phyloP scores from a whole-genome alignment of 1,284 basidiomycete species.

The Puccinia hordei region DNA sequence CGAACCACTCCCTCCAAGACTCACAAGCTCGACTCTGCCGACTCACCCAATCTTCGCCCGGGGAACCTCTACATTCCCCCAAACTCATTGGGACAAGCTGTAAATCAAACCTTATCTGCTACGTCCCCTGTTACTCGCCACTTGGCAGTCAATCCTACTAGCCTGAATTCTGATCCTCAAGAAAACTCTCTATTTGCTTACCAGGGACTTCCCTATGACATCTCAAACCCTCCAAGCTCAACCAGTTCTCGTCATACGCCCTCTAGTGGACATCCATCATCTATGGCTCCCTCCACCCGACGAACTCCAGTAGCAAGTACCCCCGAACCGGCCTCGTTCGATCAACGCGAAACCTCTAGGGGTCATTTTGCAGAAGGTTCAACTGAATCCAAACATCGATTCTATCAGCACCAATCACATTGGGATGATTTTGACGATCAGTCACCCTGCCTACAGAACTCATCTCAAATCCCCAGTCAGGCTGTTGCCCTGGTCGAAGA shows the following conservation, averaged over 20 bases:
- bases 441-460: conserved; percentile 22
- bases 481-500: conserved; percentile 42
- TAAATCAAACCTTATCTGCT: neutral
- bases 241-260: neutral
- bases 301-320: neutral
- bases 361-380: conserved; percentile 33
- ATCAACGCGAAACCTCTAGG: conserved; percentile 6
- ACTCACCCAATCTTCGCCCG: neutral
- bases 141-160: neutral
- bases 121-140: neutral
- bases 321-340: neutral
- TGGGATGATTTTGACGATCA: conserved; percentile 48
- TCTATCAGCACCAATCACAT: conserved; percentile 31
- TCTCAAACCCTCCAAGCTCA: neutral
- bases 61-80: conserved; percentile 10
- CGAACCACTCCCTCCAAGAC: neutral
- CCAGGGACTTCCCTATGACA: conserved; percentile 35
- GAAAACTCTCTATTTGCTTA: conserved; percentile 1
- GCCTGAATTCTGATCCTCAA: neutral
- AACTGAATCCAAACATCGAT: conserved; percentile 23
- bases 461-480: conserved; percentile 32
- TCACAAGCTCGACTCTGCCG: neutral
- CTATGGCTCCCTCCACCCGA: neutral
- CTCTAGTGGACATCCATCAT: neutral
- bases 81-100: neutral